Base-by-base conservation (phyloP, 2,329 filamentous ascomycete species). In the Xylariales sp. region DNA sequence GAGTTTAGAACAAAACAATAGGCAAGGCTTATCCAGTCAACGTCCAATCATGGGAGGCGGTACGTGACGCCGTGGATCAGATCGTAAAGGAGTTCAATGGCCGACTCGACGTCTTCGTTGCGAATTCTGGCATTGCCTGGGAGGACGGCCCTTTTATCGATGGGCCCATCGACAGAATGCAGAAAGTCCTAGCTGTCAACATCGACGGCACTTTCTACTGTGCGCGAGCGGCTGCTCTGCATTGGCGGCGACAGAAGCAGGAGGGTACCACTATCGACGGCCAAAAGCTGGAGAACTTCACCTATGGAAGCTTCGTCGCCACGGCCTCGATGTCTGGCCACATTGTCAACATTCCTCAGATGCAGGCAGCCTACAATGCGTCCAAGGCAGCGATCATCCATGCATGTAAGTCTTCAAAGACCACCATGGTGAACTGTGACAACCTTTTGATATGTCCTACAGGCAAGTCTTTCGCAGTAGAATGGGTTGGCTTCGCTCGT, bases 261-360 rank as follows among this genome's bases (percentile, higher is more conserved):
- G 79, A 87, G 57, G 76, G 79, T 16, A 82, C 78, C 1, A 78
- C 79, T 19, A 50, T 75, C 32, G 71, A 81, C 55, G 82, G 83
- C 44, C 73, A 78, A 57, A 71, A 72, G 54, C 66, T 86, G 18
- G 70, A 78, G 38, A 70, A 73, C 49, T 86, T 76, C 57, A 69
- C 66, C 2, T 69, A 74, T 19, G 85, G 86, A 16, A 84, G 80
- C 59, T 88, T 91, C 61, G 80, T 91, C 51, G 82, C 82, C 19
- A 91, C 87, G 5, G 82, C 86, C 1, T 85, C 80, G 44, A 90
- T 91, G 77, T 84, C 78, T 51, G 86, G 81, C 4, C 84, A 85
- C 57, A 83, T 90, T 52, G 84, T 81, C 59, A 90, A 89, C 58
- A 74, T 87, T 44, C 86, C 86, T 5, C 85, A 89, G 65, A 58